These are phyloP conservation scores for Fusarium fujikuroi DNA, from an alignment of 2,329 filamentous ascomycete genomes.

Conservation along the genomic window DNA sequence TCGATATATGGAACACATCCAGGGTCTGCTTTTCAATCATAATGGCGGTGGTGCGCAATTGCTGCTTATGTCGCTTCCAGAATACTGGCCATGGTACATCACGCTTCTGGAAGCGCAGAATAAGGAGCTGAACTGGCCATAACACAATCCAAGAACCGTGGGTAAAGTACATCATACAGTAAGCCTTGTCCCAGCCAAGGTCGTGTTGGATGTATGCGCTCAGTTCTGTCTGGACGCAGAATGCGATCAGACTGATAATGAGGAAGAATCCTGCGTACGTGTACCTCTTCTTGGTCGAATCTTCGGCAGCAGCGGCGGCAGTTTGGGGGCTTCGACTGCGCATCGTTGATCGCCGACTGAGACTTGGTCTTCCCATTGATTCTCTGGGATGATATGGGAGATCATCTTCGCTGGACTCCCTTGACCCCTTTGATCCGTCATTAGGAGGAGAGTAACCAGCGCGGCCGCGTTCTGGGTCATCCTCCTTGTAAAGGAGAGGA, in stretches of 20 bases:
- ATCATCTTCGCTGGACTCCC: conserved; percentile 40
- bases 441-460: conserved; percentile 26
- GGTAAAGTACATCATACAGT: conserved; percentile 98
- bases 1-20: conserved; percentile 64
- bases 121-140: conserved; percentile 84
- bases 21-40: conserved; percentile 88
- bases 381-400: conserved; percentile 43
- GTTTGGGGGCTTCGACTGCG: conserved; percentile 79
- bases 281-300: conserved; percentile 79
- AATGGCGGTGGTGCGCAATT: conserved; percentile 67
- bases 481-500: conserved; percentile 54
- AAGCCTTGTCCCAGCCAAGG: conserved; percentile 96
- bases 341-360: conserved; percentile 70
- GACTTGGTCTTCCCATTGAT: conserved; percentile 41
- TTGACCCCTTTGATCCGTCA: conserved; percentile 25
- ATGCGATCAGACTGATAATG: conserved; percentile 82
- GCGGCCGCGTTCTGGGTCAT: conserved; percentile 46
- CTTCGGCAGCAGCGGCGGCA: conserved; percentile 49
- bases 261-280: conserved; percentile 88
- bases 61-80: conserved; percentile 73
- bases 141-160: conserved; percentile 93
- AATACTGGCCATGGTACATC: conserved; percentile 84
- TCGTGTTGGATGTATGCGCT: conserved; percentile 94
- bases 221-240: conserved; percentile 94
- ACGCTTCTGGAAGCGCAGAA: conserved; percentile 83